Percentiles rank a stretch among this genome's conserved stretches.
These are phyloP conservation scores for Dactylella cylindrospora DNA, from an alignment of 2,329 filamentous ascomycete species.

Conservation along the genomic window DNA sequence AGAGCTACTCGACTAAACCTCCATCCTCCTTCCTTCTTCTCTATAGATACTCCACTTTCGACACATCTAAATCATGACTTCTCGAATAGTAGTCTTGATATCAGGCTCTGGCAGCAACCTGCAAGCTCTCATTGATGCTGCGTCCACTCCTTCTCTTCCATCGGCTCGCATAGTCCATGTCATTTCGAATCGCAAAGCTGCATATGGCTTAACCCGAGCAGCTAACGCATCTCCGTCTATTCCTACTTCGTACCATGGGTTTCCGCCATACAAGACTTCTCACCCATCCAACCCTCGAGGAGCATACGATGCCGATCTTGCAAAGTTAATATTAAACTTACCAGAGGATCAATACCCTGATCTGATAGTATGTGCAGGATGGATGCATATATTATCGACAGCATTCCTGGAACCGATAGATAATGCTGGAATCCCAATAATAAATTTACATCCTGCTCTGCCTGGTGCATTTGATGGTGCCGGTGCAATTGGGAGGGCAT, in stretches of 20 bases:
- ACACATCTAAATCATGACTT: constrained; percentile 23
- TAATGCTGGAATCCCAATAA: constrained; percentile 65
- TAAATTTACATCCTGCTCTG: constrained; percentile 79
- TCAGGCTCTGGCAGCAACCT: constrained; percentile 76
- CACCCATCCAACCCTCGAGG: constrained; percentile 64
- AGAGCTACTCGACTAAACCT: too few relatives aligned
- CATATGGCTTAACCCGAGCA: constrained; percentile 66
- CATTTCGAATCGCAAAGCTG: constrained; percentile 66
- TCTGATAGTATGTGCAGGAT: constrained; percentile 78
- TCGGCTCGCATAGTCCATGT: constrained; percentile 60
- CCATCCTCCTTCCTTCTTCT: constrained; percentile 10
- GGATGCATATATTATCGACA: constrained; percentile 78
- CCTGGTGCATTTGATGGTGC: constrained; percentile 75
- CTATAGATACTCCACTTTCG: constrained; percentile 9
- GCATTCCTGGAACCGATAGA: constrained; percentile 70
- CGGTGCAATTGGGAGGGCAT: constrained; percentile 75
- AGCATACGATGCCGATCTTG: constrained; percentile 74
- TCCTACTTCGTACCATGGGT: constrained; percentile 77
- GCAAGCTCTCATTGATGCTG: constrained; percentile 71
- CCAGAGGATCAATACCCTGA: constrained; percentile 62
- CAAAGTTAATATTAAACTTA: constrained; percentile 62
- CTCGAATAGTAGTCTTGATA: constrained; percentile 67
- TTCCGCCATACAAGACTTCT: constrained; percentile 72
- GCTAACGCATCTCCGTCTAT: constrained; percentile 59
- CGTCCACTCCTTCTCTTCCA: constrained; percentile 52